A percentile compares a stretch with the other conserved stretches of the same genome.
Evolutionary conservation across 768 basidiomycete species (phyloP).

Genomic region (Paxillus rubicundulus): DNA sequence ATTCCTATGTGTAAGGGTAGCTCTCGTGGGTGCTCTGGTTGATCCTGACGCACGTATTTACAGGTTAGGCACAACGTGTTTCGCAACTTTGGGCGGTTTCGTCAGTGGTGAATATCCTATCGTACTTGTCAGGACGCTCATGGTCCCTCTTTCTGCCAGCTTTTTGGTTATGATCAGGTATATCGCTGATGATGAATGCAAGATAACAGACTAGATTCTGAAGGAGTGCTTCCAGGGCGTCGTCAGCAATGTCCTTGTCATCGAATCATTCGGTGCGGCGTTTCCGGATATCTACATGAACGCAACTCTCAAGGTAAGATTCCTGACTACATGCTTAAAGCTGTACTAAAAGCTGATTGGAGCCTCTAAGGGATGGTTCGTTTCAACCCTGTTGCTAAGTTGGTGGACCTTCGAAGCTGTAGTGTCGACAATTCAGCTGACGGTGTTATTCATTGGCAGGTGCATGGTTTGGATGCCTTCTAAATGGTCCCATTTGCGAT

Average conservation of each 20-base stretch:
- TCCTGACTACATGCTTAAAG: neutral
- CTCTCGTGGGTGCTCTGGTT: neutral
- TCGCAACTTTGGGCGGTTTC: constrained; percentile 32
- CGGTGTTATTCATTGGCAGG: constrained; percentile 18
- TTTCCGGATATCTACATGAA: constrained; percentile 32
- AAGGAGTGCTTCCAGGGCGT: constrained; percentile 22
- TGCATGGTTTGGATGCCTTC: constrained; percentile 30
- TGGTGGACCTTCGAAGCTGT: constrained; percentile 2
- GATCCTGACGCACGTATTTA: constrained; percentile 1
- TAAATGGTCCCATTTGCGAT: constrained; percentile 32
- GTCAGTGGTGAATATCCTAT: constrained; percentile 15
- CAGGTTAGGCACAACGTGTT: constrained; percentile 32
- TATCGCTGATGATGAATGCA: neutral
- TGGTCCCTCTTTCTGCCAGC: constrained; percentile 10
- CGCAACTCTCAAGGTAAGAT: constrained; percentile 22
- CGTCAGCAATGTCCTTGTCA: constrained; percentile 32
- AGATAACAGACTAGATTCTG: neutral
- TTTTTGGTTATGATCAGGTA: constrained; percentile 34
- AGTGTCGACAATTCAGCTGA: constrained; percentile 4
- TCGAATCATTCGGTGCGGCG: constrained; percentile 33
- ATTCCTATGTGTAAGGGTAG: constrained; percentile 24
- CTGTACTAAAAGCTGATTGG: neutral
- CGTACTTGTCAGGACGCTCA: neutral
- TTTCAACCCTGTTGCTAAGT: constrained; percentile 29
- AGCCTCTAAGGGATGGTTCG: constrained; percentile 28